Evolutionary conservation across 805 yeast genomes (phyloP), one percentile per base, ranked within the genome.

Genomic region (Candida insectorum): DNA sequence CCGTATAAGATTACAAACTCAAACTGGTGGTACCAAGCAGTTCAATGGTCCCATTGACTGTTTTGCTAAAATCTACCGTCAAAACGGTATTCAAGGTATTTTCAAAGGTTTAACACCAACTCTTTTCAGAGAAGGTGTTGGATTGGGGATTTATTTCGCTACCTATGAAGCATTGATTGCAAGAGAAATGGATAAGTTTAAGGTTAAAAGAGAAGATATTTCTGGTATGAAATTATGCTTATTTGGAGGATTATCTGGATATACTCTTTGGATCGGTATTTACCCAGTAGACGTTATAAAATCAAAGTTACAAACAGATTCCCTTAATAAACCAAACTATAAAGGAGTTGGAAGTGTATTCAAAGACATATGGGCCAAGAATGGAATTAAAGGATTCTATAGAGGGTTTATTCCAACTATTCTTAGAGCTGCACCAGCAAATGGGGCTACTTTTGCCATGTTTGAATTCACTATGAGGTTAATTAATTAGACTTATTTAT

Each of bases 341-440:
- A 73, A 61, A 34, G 75, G 73, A 24, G 68, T 84, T 24, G 28
- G 71, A n/a, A 74, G 74, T 38, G 94, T 87, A 17, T 62, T 75
- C 12, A 69, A 56, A 36, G 68, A 71, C 36, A 70, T 86, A 15
- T 71, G 56, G 51, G 58, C 55, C 30, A 66, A 70, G n/a, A 67
- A 70, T 33, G 97, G 97, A 17, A 37, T 78, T 16, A 69, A 69
- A 42, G 95, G 95, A 0, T 84, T 93, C 52, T 85, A 85, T 62
- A 81, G 81, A 61, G 99, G 99, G 2, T 89, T 94, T 54, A 60
- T 78, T 13, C 97, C 98, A 24, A 89, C 97, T 0, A 77, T 93
- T 43, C 65, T 93, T 44, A 82, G 99, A 63, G 97, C 99, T 31
- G 95, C 96, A 3, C 98, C 98, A 1, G 98, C 94, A 3, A 94